These are phyloP conservation scores for Aurantiochytrium sp. DNA, from an alignment of 108 stramenopile species.

Conservation along the genomic window DNA sequence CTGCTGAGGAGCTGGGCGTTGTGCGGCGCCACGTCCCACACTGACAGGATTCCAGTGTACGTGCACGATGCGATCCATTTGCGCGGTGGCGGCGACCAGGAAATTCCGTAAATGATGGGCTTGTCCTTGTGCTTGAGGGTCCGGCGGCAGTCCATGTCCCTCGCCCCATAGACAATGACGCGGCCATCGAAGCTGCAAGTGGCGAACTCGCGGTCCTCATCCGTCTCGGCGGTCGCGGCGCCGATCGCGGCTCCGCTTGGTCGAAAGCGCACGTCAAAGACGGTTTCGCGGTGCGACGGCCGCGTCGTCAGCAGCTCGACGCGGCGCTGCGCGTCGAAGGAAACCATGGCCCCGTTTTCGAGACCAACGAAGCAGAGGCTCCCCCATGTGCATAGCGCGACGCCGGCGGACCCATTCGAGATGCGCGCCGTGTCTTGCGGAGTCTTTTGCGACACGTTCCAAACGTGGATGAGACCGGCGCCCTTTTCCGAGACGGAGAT, in stretches of 20 bases:
- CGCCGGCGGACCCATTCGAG: not conserved
- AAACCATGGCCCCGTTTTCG: not conserved
- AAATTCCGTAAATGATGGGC: not conserved
- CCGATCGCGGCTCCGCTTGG: not conserved
- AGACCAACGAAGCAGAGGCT: not conserved
- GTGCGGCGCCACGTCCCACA: not conserved
- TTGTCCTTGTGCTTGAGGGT: conserved; percentile 16
- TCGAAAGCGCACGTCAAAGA: conserved; percentile 10
- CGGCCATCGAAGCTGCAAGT: conserved; percentile 4
- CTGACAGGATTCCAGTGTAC: not conserved
- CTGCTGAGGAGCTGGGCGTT: not conserved
- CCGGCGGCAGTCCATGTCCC: not conserved
- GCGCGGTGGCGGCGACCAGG: not conserved
- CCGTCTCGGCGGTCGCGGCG: not conserved
- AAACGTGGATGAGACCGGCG: not conserved
- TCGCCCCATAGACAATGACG: not conserved
- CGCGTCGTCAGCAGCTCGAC: not conserved
- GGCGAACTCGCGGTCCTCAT: not conserved
- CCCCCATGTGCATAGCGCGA: not conserved
- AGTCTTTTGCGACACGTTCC: conserved; percentile 12
- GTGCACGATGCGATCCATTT: not conserved
- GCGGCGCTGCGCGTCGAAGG: not conserved
- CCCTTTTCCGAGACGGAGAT: not conserved
- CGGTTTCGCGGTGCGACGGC: conserved; percentile 6
- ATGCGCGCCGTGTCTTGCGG: not conserved